Evolutionary conservation across 106 monocot genomes (phyloP).

Genomic region (Phalaenopsis aphrodite): DNA sequence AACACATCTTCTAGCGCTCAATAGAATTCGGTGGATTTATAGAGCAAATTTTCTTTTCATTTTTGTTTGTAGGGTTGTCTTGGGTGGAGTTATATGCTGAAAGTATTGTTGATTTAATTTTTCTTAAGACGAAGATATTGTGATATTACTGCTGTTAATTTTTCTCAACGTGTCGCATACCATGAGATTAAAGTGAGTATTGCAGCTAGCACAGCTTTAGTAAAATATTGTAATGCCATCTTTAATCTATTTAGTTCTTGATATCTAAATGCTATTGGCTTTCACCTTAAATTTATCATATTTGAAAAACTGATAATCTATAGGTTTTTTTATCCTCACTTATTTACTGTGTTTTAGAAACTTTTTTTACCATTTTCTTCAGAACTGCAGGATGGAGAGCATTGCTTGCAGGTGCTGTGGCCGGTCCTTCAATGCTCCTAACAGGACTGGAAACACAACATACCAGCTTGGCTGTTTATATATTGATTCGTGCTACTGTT

Average conservation of each 20-base stretch:
- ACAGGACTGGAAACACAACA: conserved; percentile 82
- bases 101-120: not conserved
- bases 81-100: not conserved
- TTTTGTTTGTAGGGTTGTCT: not conserved
- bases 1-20: not conserved
- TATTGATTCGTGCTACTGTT: conserved; percentile 85
- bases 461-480: conserved; percentile 86
- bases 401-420: conserved; percentile 75
- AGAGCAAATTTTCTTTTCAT: not conserved
- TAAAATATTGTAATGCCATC: not conserved
- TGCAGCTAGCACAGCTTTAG: not conserved
- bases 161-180: not conserved
- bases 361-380: conserved; percentile 14
- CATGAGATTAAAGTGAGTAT: not conserved
- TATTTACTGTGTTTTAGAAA: not conserved
- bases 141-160: not conserved
- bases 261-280: not conserved
- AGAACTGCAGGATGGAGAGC: conserved; percentile 95
- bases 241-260: not conserved
- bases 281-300: too few relatives aligned
- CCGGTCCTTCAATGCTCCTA: conserved; percentile 94
- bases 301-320: not conserved
- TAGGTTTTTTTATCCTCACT: not conserved
- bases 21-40: not conserved
- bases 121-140: not conserved